Evolutionary conservation across 2,329 filamentous ascomycete genomes (phyloP).

Genomic region (Berkeleyomyces basicola): DNA sequence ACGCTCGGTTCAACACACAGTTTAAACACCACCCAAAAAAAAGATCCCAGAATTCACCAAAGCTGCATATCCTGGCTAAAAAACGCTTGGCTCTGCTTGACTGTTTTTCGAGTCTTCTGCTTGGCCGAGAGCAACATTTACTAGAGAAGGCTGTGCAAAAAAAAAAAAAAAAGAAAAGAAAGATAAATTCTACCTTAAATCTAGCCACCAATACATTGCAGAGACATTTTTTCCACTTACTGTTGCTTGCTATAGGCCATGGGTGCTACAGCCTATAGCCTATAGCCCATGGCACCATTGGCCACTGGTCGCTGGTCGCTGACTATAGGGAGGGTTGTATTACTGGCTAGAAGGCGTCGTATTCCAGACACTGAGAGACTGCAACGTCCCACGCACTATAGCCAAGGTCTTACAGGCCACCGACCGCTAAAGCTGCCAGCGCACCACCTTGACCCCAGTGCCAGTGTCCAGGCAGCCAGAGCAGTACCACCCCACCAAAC

Average conservation of each 20-base stretch:
- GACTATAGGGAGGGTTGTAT: neutral
- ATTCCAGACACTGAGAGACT: neutral
- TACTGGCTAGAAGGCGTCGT: neutral
- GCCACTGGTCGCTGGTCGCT: neutral
- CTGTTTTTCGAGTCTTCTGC: neutral
- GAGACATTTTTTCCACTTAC: neutral
- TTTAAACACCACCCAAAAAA: neutral
- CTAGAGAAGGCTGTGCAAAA: constrained; percentile 3
- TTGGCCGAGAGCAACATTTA: neutral
- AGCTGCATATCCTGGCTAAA: neutral
- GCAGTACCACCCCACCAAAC: too few relatives aligned
- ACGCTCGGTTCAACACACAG: neutral
- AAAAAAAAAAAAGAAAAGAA: neutral
- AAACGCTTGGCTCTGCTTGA: neutral
- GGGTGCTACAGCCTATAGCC: neutral
- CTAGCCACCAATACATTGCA: neutral
- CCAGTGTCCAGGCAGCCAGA: too few relatives aligned
- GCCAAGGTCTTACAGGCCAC: too few relatives aligned
- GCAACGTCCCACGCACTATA: too few relatives aligned
- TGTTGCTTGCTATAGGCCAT: neutral
- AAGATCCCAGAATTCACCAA: neutral
- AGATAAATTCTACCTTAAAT: neutral
- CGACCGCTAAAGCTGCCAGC: too few relatives aligned
- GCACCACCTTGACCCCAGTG: too few relatives aligned
- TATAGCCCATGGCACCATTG: neutral